phyloP scores from a whole-genome alignment of 2,329 filamentous ascomycete species.

The Cryphonectria japonica region DNA sequence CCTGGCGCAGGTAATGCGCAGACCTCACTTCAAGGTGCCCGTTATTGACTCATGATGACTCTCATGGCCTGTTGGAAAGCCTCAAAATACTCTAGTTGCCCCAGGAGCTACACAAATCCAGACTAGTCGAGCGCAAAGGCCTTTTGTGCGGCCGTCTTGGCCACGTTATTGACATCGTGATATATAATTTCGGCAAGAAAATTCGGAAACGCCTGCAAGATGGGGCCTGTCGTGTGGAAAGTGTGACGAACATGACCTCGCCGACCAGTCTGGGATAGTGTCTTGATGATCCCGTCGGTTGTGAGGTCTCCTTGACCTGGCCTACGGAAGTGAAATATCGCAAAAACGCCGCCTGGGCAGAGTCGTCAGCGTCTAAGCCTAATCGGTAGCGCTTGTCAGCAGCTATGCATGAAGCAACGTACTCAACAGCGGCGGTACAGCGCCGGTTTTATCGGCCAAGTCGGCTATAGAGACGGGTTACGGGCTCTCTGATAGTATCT shows the following conservation, averaged over 20 bases:
- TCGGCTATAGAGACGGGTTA: neutral
- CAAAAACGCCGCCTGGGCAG: neutral
- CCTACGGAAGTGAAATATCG: constrained; percentile 7
- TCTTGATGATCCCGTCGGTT: constrained; percentile 3
- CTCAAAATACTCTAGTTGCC: neutral
- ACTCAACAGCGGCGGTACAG: constrained; percentile 12
- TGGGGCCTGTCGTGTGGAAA: neutral
- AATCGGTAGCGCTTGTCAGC: neutral
- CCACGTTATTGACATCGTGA: neutral
- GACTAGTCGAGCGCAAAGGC: constrained; percentile 3
- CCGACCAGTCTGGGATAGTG: neutral
- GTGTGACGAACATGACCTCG: constrained; percentile 1
- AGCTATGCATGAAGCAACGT: neutral
- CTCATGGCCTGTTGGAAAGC: constrained; percentile 32
- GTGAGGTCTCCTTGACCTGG: constrained; percentile 5
- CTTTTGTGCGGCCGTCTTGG: neutral
- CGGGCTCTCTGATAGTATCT: neutral
- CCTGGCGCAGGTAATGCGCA: too few relatives aligned
- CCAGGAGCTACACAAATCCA: neutral
- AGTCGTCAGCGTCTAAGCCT: neutral
- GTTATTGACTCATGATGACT: constrained; percentile 14
- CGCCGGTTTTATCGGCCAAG: constrained; percentile 10
- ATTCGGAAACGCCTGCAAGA: neutral
- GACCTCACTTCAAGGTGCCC: too few relatives aligned
- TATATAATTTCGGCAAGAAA: neutral